Evolutionary conservation across 2,329 filamentous ascomycete genomes (phyloP).

Genomic region (Cordyceps cicadae): DNA sequence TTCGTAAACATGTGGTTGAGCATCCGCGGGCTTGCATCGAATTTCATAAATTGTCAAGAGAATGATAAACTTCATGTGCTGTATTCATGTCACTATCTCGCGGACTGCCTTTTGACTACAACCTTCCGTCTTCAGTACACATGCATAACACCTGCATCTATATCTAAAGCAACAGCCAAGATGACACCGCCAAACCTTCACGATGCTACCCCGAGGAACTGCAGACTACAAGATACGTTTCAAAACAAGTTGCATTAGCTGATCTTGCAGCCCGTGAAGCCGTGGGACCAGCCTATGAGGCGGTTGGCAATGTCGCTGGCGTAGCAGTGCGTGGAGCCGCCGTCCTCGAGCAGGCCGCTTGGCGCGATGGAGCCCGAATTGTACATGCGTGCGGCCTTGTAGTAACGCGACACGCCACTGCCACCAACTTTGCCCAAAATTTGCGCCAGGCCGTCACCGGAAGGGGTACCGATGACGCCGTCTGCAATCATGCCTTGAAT

Average conservation of each 20-base stretch:
- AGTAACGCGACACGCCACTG: not conserved
- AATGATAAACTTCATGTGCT: too few species aligned
- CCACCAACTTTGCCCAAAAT: not conserved
- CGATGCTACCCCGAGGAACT: too few species aligned
- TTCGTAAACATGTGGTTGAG: too few species aligned
- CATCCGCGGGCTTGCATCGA: too few species aligned
- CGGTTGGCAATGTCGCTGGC: constrained; percentile 8
- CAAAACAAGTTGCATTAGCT: too few species aligned
- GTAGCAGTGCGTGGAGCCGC: constrained; percentile 7
- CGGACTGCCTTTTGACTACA: too few species aligned
- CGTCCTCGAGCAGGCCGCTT: constrained; percentile 1
- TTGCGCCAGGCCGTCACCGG: constrained; percentile 6
- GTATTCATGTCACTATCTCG: not conserved
- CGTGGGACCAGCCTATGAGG: not conserved
- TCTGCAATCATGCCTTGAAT: constrained; percentile 3
- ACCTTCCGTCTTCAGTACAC: too few species aligned
- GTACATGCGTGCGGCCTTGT: constrained; percentile 7
- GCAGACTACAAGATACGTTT: too few species aligned
- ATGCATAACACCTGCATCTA: too few species aligned
- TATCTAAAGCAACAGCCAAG: too few species aligned
- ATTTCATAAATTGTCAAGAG: too few species aligned
- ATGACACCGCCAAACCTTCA: too few species aligned
- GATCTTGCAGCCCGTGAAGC: not conserved
- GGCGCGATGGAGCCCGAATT: constrained; percentile 2
- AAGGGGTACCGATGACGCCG: constrained; percentile 1